Conservation (phyloP, 2,329 filamentous ascomycete genomes). For the Paraphaeosphaeria minitans region DNA sequence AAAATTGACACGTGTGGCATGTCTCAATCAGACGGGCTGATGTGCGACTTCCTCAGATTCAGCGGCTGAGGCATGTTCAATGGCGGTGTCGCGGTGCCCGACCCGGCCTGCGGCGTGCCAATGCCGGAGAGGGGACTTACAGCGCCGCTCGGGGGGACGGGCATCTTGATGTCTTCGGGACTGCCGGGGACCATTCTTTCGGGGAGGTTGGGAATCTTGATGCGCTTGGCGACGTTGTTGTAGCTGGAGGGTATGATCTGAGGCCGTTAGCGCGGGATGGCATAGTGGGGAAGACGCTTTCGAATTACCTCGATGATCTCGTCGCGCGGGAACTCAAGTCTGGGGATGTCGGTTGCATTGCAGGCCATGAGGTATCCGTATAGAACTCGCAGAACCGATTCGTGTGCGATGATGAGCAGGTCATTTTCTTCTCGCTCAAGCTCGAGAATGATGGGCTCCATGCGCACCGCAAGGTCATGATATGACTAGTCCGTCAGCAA, state of each 20-base stretch:
- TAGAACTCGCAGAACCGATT: slow-evolving; percentile 93
- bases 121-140: slow-evolving; percentile 52
- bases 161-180: slow-evolving; percentile 80
- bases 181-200: slow-evolving; percentile 73
- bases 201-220: slow-evolving; percentile 76
- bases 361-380: slow-evolving; percentile 99
- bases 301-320: slow-evolving; percentile 85
- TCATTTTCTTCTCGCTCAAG: slow-evolving; percentile 96
- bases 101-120: slow-evolving; percentile 41
- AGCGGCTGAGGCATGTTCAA: slow-evolving; percentile 27
- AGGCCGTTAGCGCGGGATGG: slow-evolving; percentile 9
- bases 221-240: slow-evolving; percentile 91
- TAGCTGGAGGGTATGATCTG: slow-evolving; percentile 95
- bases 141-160: slow-evolving; percentile 65
- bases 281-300: not conserved
- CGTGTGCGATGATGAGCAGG: slow-evolving; percentile 96
- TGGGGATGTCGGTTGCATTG: slow-evolving; percentile 91
- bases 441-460: slow-evolving; percentile 97
- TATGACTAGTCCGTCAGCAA: slow-evolving; percentile 70
- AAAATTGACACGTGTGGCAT: slow-evolving; percentile 38
- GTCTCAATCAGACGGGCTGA: slow-evolving; percentile 37
- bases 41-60: slow-evolving; percentile 33
- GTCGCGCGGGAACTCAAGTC: slow-evolving; percentile 89
- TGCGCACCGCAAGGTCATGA: slow-evolving; percentile 94
- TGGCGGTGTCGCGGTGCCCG: slow-evolving; percentile 35